Evolutionary conservation across 345 rosid species (phyloP), one percentile per base, ranked within the genome.

Genomic region (Cardamine resedifolia): DNA sequence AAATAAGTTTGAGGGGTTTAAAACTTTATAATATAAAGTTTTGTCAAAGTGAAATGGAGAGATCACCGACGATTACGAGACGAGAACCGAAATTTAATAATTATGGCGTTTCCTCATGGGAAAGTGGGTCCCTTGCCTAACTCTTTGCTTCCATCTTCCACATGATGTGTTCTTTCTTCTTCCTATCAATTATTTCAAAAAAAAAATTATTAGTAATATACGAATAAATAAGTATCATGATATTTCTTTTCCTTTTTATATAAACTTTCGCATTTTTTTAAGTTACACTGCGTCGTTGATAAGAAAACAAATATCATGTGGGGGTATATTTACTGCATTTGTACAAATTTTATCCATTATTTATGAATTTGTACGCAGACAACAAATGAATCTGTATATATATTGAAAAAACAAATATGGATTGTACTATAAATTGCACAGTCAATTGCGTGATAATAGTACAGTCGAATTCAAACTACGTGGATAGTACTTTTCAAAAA

Each of bases 11-110:
- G 28, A 16, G 26, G 3, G 2, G 19, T 19, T 33, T 5, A 36
- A 19, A 38, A 23, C 51, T 20, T 12, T 16, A 61, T 36, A 5
- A 44, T 20, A 48, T 48, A 48, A 30, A 64, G 2, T 43, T n/a
- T 43, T 45, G 58, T 74, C 61, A 74, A 74, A 58, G 58, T 52
- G 78, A 75, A 52, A 68, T 61, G 50, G 81, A 69, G 80, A 76
- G 82, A 76, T 69, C 83, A 86, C 83, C 83, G 84, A 86, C 80
- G 84, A 73, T 71, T 72, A 72, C 18, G 75, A 64, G 47, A 50
- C 24, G 36, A 67, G 66, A 66, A 74, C 56, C 69, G 65, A 80
- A 78, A 76, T 52, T 52, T 58, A 38, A 61, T 26, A 39, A 80
- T 70, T 62, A 63, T 47, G 59, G 63, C 20, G 61, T 63, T 77